Evolutionary conservation across 306 rosid genomes (phyloP).

Genomic region (Coriaria nepalensis): DNA sequence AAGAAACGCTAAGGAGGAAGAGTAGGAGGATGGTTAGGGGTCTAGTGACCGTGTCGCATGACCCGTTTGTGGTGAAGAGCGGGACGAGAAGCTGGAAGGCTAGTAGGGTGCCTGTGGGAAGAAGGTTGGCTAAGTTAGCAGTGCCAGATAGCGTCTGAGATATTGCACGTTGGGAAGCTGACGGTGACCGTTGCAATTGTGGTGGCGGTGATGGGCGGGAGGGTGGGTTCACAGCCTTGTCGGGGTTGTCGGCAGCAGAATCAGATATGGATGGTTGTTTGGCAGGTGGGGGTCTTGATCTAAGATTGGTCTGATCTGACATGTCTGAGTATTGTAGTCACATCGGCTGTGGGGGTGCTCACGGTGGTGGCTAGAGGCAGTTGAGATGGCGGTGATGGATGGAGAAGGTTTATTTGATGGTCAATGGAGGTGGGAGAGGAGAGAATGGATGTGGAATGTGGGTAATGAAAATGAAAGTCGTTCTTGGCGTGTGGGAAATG

Average conservation of each 20-base stretch:
- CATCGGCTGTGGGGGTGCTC: no score
- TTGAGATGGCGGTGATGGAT: no score
- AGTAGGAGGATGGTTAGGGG: slow-evolving; percentile 25
- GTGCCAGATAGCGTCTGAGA: slow-evolving; percentile 35
- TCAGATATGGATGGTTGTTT: slow-evolving; percentile 7
- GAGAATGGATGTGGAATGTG: no score
- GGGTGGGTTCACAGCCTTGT: neutral
- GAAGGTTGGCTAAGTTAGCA: slow-evolving; percentile 58
- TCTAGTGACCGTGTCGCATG: slow-evolving; percentile 42
- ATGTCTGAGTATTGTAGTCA: no score
- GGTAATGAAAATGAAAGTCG: no score
- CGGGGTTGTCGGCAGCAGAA: neutral
- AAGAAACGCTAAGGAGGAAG: slow-evolving; percentile 28
- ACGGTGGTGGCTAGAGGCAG: no score
- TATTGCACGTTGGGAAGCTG: slow-evolving; percentile 23
- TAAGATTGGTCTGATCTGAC: slow-evolving; percentile 1
- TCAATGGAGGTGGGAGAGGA: no score
- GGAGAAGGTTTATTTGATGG: no score
- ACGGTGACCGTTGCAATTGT: neutral
- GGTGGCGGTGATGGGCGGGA: neutral
- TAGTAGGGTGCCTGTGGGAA: slow-evolving; percentile 59
- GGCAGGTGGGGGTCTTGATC: slow-evolving; percentile 14
- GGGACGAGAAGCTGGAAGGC: slow-evolving; percentile 62
- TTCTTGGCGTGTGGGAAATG: no score
- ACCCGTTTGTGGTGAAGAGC: slow-evolving; percentile 49